Evolutionary conservation across 2,329 filamentous ascomycete species (phyloP), one percentile per base, ranked within the genome.

Genomic region (Cladophialophora chaetospira): DNA sequence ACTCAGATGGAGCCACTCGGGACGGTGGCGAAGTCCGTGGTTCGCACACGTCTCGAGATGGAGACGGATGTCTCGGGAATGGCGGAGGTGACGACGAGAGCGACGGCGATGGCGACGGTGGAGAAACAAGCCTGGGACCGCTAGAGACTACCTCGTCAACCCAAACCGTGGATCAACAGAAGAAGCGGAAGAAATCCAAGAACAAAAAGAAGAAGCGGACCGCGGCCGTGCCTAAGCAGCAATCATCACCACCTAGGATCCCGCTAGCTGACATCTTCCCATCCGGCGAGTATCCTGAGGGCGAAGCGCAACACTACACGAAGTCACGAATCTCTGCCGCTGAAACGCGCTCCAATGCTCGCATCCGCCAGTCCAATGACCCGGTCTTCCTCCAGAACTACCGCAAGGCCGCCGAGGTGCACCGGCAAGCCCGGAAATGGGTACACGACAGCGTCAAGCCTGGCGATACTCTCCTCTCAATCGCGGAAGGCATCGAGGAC

Each of bases 361-460:
- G 51, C n/a, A n/a, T n/a, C n/a, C n/a, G n/a, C n/a, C n/a, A n/a
- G n/a, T n/a, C n/a, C n/a, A 71, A 76, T 64, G 77, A 80, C 58
- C 70, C 74, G 19, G 72, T 71, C 10, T 82, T 81, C 63, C 71
- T 83, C 19, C 71, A 69, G 21, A 74, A 83, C 55, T 84, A 83
- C 67, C 79, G 81, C 45, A 75, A 82, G 67, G 81, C 79, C 8
- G 81, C 81, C 0, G 81, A 83, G 64, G 72, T 81, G 43, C 81
- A 84, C 66, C 75, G 81, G 42, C 77, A 83, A 67, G 78, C 81
- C 44, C 77, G 81, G 23, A 74, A 75, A 40, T 81, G 76, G 67
- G 76, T 76, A 4, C 78, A 79, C 64, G 68, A 71, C 40, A 73
- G 71, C 54, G 77, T 77, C 64, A 78, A 78, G 66, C 81, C 81